phyloP scores from a whole-genome alignment of 2,329 filamentous ascomycete species.

The Fusarium albosuccineum region DNA sequence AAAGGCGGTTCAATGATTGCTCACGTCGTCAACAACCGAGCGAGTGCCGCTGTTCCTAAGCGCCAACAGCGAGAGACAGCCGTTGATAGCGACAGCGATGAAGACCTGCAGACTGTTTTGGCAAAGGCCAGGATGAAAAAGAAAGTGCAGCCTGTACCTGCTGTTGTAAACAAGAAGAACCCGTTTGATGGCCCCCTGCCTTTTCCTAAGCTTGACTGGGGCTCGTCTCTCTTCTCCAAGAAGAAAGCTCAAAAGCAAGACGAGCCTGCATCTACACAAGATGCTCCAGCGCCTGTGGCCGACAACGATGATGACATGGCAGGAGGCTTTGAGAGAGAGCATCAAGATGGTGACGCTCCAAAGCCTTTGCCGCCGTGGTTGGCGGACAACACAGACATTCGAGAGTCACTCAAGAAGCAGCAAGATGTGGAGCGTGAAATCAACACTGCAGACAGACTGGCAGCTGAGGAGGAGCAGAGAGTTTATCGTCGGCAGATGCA shows the following conservation, averaged over 20 bases:
- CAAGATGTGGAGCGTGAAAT: constrained; percentile 69
- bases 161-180: constrained; percentile 68
- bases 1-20: constrained; percentile 74
- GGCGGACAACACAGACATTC: constrained; percentile 73
- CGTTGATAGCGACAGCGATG: constrained; percentile 77
- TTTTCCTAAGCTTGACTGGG: constrained; percentile 87
- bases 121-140: constrained; percentile 76
- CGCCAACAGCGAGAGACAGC: constrained; percentile 37
- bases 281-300: constrained; percentile 32
- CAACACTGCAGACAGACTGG: constrained; percentile 72
- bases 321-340: constrained; percentile 74
- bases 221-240: constrained; percentile 69
- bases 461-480: constrained; percentile 68
- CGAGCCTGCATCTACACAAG: constrained; percentile 26
- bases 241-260: constrained; percentile 48
- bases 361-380: constrained; percentile 84
- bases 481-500: constrained; percentile 58
- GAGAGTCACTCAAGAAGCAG: constrained; percentile 71
- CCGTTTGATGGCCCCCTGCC: constrained; percentile 85
- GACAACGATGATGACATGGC: constrained; percentile 63
- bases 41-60: constrained; percentile 70
- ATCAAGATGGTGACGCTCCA: constrained; percentile 57
- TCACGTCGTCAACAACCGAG: constrained; percentile 79
- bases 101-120: constrained; percentile 83
- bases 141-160: constrained; percentile 55